Percentiles rank a stretch among this genome's conserved stretches.
phyloP scores from a whole-genome alignment of 1,139 yeast species.

The Nakaseomyces bracarensis region DNA sequence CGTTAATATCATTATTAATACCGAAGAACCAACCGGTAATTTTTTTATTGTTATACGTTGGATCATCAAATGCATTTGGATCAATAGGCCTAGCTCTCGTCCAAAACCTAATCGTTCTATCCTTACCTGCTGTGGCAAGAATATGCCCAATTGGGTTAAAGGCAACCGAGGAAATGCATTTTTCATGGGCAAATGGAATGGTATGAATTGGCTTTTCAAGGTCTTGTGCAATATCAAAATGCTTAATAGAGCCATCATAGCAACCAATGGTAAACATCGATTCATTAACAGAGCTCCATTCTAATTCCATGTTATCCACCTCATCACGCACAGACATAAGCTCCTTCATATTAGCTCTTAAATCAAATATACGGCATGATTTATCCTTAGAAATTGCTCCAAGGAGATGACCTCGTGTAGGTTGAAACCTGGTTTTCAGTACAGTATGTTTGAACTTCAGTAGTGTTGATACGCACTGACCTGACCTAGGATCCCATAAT shows the following conservation, averaged over 20 bases:
- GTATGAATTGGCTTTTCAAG: constrained; percentile 47
- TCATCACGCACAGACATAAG: constrained; percentile 68
- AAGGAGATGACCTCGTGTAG: constrained; percentile 43
- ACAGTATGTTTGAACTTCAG: constrained; percentile 94
- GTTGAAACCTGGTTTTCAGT: constrained; percentile 72
- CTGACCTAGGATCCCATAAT: constrained; percentile 90
- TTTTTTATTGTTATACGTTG: constrained; percentile 66
- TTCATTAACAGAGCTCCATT: constrained; percentile 91
- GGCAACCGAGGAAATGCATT: constrained; percentile 81
- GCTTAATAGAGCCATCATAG: constrained; percentile 79
- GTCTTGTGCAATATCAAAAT: constrained; percentile 55
- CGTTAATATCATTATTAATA: constrained; percentile 57
- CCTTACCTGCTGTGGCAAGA: constrained; percentile 87
- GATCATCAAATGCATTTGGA: constrained; percentile 72
- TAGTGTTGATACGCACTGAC: constrained; percentile 65
- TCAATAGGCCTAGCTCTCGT: constrained; percentile 88
- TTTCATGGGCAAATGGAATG: constrained; percentile 90
- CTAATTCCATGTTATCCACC: constrained; percentile 73
- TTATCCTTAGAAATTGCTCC: constrained; percentile 88
- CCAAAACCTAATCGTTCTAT: constrained; percentile 93
- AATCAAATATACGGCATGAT: constrained; percentile 79
- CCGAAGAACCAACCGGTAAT: constrained; percentile 68
- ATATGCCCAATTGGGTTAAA: constrained; percentile 94
- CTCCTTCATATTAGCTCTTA: constrained; percentile 69
- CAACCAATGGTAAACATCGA: constrained; percentile 78